phyloP scores from a whole-genome alignment of 1,284 basidiomycete species.

The Porogramme epimiltina region DNA sequence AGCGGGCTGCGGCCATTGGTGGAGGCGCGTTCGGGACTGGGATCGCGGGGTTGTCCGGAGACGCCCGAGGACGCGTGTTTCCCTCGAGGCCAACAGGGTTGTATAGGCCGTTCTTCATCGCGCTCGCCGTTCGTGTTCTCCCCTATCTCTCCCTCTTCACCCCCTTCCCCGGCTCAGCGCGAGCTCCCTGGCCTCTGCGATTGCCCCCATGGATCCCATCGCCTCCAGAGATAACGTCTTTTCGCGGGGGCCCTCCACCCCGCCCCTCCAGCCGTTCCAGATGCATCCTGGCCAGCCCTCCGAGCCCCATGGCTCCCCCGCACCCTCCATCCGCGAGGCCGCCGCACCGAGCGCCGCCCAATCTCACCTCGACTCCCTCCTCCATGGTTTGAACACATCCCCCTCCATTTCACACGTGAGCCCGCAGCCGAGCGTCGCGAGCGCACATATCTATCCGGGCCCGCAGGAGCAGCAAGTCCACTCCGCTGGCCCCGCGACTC shows the following conservation, averaged over 20 bases:
- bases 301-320: conserved; percentile 37
- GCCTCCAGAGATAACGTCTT: conserved; percentile 52
- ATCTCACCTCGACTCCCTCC: conserved; percentile 58
- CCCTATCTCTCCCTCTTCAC: conserved; percentile 28
- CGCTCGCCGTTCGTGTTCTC: conserved; percentile 24
- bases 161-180: conserved; percentile 18
- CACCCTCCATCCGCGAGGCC: conserved; percentile 35
- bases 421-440: conserved; percentile 34
- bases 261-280: conserved; percentile 41
- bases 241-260: conserved; percentile 59
- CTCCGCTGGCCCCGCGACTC: conserved; percentile 53
- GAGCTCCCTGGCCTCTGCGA: conserved; percentile 22
- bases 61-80: conserved; percentile 29
- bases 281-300: conserved; percentile 25
- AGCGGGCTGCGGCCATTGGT: conserved; percentile 1
- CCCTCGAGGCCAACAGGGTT: conserved; percentile 26
- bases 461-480: conserved; percentile 39
- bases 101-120: conserved; percentile 12
- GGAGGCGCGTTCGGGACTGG: conserved; percentile 6
- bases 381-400: conserved; percentile 48
- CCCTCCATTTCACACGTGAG: conserved; percentile 35
- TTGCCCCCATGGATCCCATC: conserved; percentile 35
- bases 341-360: conserved; percentile 38
- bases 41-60: conserved; percentile 11
- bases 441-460: conserved; percentile 34